Percentiles rank a stretch among this genome's conserved stretches.
Evolutionary conservation across 2,329 filamentous ascomycete genomes (phyloP).

Genomic region (Akanthomyces uredinophilus): DNA sequence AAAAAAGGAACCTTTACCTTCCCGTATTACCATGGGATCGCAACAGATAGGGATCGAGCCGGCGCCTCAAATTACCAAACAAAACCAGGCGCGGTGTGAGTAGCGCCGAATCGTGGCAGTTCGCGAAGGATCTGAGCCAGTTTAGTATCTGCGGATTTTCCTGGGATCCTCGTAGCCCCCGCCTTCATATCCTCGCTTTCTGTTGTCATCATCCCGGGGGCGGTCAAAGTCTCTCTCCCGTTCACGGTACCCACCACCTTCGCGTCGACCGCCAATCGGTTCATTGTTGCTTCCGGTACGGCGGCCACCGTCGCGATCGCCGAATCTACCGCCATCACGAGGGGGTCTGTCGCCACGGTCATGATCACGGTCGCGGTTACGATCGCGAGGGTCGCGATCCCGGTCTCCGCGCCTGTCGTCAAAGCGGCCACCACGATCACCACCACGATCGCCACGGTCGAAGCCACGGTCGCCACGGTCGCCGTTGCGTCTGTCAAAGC

Average conservation of each 20-base stretch:
- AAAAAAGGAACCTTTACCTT: constrained; percentile 10
- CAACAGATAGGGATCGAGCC: background rate
- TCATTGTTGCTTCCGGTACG: constrained; percentile 77
- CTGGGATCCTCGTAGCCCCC: constrained; percentile 73
- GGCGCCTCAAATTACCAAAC: background rate
- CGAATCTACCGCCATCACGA: constrained; percentile 40
- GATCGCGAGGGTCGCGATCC: constrained; percentile 35
- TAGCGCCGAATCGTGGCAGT: background rate
- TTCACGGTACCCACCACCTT: constrained; percentile 51
- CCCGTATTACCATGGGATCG: background rate
- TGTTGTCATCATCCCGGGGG: constrained; percentile 52
- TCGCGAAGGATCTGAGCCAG: background rate
- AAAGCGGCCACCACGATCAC: constrained; percentile 35
- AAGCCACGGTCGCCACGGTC: constrained; percentile 39
- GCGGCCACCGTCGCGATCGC: constrained; percentile 37
- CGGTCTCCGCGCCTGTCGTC: constrained; percentile 43
- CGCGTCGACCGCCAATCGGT: constrained; percentile 67
- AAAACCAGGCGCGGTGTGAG: background rate
- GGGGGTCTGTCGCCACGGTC: constrained; percentile 27
- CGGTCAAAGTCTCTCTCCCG: constrained; percentile 47
- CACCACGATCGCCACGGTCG: constrained; percentile 40
- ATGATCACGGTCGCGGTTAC: constrained; percentile 9
- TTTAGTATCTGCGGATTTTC: constrained; percentile 60
- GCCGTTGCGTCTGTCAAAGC: constrained; percentile 44
- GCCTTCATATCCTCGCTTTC: constrained; percentile 71